Evolutionary conservation across 2,329 filamentous ascomycete species (phyloP), one percentile per base, ranked within the genome.

Genomic region (Mycogone perniciosa): DNA sequence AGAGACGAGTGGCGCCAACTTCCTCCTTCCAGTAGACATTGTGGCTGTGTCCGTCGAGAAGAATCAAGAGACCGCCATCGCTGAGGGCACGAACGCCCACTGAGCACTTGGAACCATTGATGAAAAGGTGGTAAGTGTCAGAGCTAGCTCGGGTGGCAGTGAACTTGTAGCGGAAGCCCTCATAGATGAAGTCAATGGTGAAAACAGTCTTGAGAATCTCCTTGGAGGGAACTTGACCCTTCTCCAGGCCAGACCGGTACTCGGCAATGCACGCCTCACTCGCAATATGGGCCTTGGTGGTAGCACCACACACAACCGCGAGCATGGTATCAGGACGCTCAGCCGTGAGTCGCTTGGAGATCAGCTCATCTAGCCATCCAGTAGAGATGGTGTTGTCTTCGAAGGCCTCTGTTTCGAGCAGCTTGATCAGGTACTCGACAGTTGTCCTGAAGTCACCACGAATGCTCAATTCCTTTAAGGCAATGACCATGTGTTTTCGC

Each of bases 11-110:
- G 35, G 92, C 93, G 51, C 91, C 91, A 43, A 95, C 89, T 70
- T 99, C 93, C 67, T 99, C 93, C 74, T 97, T 97, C 93, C 93
- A 99, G 82, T 99, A 99, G 55, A 97, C 85, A 65, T 93, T 99
- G 83, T 99, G 93, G 61, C 89, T 95, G 70, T 89, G 89, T 54
- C 93, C 93, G 63, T 86, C 85, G 40, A 99, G 82, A 20, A 99
- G 81, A 56, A 99, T 83, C 51, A 99, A 80, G 8, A 99, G 81
- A 68, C 93, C 93, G 68, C 93, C 93, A 62, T 99, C 93, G 58
- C 89, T 90, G 58, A 99, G 82, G 45, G 91, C 87, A 61, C 93
- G 88, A 49, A 99, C 88, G 63, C 92, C 93, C 51, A 97, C 88
- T 6, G 88, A 85, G 71, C 89, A 95, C 76, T 95, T 96, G 61